Conservation (phyloP, 2,329 filamentous ascomycete genomes). For the Penicillium oxalicum region DNA sequence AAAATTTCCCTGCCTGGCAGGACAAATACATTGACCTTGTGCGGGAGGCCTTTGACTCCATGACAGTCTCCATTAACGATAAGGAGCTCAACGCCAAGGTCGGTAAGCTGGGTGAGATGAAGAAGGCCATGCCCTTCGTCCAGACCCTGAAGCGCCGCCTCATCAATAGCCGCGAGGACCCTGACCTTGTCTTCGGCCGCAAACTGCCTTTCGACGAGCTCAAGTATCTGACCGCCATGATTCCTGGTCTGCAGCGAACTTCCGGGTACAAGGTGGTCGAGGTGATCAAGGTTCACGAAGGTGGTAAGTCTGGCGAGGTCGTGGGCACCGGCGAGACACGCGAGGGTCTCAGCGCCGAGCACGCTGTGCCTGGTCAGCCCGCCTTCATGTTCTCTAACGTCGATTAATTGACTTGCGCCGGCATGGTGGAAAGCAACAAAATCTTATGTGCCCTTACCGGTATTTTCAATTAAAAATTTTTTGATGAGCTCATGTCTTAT, state of each 20-base stretch:
- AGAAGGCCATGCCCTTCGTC: conserved; percentile 97
- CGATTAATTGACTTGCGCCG: conserved; percentile 32
- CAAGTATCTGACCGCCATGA: conserved; percentile 68
- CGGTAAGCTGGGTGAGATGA: conserved; percentile 72
- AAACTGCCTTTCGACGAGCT: conserved; percentile 85
- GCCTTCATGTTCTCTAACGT: conserved; percentile 84
- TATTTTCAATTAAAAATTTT: conserved; percentile 9
- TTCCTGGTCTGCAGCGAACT: conserved; percentile 69
- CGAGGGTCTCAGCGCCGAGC: conserved; percentile 59
- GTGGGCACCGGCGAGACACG: conserved; percentile 49
- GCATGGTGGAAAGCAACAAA: conserved; percentile 2
- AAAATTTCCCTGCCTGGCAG: conserved; percentile 83
- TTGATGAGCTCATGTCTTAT: conserved; percentile 19
- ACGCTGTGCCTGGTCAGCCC: conserved; percentile 74
- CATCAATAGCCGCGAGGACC: conserved; percentile 58
- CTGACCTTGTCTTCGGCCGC: conserved; percentile 67
- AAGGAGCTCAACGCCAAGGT: conserved; percentile 74
- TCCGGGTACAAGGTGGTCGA: conserved; percentile 66
- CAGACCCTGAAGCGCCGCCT: conserved; percentile 81
- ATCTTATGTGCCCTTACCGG: neutral
- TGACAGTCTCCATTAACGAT: conserved; percentile 63
- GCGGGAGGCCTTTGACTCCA: conserved; percentile 60
- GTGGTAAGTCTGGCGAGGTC: conserved; percentile 45
- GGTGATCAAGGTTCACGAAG: conserved; percentile 62
- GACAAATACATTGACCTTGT: conserved; percentile 80